Conservation (phyloP, 192 early-diverging fungal genomes). For the Ramicandelaber brevisporus region DNA sequence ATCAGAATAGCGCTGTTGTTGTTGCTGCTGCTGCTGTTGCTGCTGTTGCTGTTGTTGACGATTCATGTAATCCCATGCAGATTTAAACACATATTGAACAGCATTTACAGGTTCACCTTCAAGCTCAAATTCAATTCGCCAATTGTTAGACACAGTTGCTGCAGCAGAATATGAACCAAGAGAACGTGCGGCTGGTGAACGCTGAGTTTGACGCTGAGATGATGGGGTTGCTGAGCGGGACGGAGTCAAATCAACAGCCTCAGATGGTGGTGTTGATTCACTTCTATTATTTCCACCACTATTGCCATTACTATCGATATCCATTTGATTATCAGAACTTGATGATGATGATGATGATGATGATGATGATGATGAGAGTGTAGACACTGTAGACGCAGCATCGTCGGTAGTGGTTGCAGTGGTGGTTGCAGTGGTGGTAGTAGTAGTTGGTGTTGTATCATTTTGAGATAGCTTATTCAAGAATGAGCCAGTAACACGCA, state of each 20-base stretch:
- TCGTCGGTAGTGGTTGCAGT: too few species aligned
- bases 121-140: conserved; percentile 31
- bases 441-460: too few species aligned
- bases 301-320: too few species aligned
- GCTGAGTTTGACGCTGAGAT: conserved; percentile 1
- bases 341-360: too few species aligned
- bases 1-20: neutral
- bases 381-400: too few species aligned
- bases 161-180: neutral
- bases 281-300: neutral
- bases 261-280: neutral
- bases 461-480: too few species aligned
- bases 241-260: conserved; percentile 2
- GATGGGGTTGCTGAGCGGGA: conserved; percentile 1
- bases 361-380: too few species aligned
- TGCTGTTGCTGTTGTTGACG: neutral
- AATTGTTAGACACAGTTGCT: conserved; percentile 5
- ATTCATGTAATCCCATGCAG: too few species aligned
- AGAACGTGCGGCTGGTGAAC: neutral
- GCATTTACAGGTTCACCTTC: conserved; percentile 11
- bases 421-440: too few species aligned
- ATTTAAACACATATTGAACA: too few species aligned
- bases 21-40: neutral
- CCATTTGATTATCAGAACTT: too few species aligned
- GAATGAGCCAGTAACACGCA: too few species aligned